Evolutionary conservation across 2,329 filamentous ascomycete genomes (phyloP).

Genomic region (Aspergillus sergii): DNA sequence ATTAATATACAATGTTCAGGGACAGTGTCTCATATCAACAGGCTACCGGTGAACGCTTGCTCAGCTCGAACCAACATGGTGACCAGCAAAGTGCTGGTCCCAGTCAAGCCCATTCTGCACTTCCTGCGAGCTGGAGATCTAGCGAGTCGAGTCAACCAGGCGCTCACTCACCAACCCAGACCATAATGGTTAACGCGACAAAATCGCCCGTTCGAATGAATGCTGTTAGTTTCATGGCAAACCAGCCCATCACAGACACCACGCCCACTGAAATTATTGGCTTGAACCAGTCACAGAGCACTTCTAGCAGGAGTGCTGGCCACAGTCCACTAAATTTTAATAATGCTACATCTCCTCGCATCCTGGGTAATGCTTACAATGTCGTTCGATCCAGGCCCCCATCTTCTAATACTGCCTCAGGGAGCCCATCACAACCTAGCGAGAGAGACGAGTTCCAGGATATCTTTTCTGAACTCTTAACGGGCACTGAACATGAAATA

Average conservation of each 20-base stretch:
- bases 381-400: slow-evolving; percentile 6
- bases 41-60: not conserved
- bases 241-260: not conserved
- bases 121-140: not conserved
- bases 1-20: not conserved
- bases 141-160: not conserved
- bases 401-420: slow-evolving; percentile 11
- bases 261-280: not conserved
- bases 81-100: not conserved
- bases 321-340: slow-evolving; percentile 7
- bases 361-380: not conserved
- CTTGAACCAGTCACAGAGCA: slow-evolving; percentile 5
- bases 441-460: slow-evolving; percentile 37
- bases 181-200: not conserved
- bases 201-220: not conserved
- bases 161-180: not conserved
- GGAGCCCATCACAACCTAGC: slow-evolving; percentile 24
- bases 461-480: slow-evolving; percentile 41
- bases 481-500: slow-evolving; percentile 40
- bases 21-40: not conserved
- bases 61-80: not conserved
- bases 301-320: slow-evolving; percentile 1
- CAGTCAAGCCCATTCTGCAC: not conserved
- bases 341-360: not conserved
- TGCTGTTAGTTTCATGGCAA: not conserved